phyloP scores from a whole-genome alignment of 176 grass and related monocot genomes.

The Alloteropsis semialata region DNA sequence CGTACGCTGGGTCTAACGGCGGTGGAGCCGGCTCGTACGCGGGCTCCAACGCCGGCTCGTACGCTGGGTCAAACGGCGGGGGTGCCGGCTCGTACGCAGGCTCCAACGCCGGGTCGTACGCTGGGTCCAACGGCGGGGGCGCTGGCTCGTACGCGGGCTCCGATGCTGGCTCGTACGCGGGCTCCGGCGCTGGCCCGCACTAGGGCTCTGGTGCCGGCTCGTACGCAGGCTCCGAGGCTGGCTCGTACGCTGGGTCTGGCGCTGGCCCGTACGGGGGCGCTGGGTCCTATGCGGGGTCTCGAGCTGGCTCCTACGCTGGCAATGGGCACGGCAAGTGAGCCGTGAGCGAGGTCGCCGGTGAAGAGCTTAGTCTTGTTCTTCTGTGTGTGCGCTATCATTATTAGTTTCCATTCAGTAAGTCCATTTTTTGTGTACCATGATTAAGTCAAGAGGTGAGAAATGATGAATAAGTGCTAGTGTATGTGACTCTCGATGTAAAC shows the following conservation, averaged over 20 bases:
- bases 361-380: no score
- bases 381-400: background rate
- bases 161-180: background rate
- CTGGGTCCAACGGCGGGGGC: background rate
- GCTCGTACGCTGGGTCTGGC: conserved; percentile 25
- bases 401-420: background rate
- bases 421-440: background rate
- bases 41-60: conserved; percentile 11
- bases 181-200: background rate
- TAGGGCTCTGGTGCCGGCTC: background rate
- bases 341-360: no score
- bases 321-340: conserved; percentile 35
- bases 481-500: background rate
- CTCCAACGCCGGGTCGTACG: background rate
- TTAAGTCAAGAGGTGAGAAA: conserved; percentile 8
- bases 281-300: conserved; percentile 22
- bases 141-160: conserved; percentile 7
- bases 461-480: background rate
- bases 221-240: background rate
- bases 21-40: background rate
- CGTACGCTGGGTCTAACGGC: background rate
- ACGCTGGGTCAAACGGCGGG: conserved; percentile 18
- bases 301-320: conserved; percentile 41
- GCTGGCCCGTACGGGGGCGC: conserved; percentile 41
- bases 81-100: background rate